Evolutionary conservation across 768 basidiomycete genomes (phyloP).

Genomic region (Hygrophoropsis aurantiaca): DNA sequence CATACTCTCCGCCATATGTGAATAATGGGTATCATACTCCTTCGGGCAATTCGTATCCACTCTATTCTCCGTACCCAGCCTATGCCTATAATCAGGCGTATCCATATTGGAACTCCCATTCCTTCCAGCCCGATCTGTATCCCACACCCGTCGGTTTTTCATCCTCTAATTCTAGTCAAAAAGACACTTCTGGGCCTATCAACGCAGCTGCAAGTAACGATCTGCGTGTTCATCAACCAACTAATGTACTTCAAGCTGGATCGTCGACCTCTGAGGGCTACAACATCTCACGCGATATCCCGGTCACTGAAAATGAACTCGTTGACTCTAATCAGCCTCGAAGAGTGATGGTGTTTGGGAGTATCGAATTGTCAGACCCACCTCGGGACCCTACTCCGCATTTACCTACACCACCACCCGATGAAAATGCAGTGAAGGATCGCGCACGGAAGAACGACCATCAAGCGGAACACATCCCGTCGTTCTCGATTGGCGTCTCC

Average conservation of each 20-base stretch:
- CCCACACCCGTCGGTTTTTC: neutral
- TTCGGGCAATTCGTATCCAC: conserved; percentile 15
- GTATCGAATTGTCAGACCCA: conserved; percentile 36
- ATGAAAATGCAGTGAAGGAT: conserved; percentile 5
- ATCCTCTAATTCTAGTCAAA: too few species aligned
- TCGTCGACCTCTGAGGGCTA: too few species aligned
- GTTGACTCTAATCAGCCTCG: too few species aligned
- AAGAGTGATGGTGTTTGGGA: conserved; percentile 51
- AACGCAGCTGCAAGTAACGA: too few species aligned
- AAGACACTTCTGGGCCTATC: too few species aligned
- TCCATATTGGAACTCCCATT: conserved; percentile 31
- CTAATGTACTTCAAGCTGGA: too few species aligned
- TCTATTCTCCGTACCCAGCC: conserved; percentile 24
- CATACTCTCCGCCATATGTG: conserved; percentile 3
- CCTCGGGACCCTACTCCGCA: conserved; percentile 19
- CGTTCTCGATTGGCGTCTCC: conserved; percentile 46
- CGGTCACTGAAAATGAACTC: too few species aligned
- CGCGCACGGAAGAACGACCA: conserved; percentile 16
- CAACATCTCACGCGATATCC: too few species aligned
- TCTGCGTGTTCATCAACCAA: too few species aligned
- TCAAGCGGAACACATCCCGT: conserved; percentile 28
- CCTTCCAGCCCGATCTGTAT: neutral
- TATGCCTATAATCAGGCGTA: conserved; percentile 30
- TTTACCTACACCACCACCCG: conserved; percentile 7
- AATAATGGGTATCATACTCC: conserved; percentile 1